Evolutionary conservation across 768 basidiomycete genomes (phyloP).

Genomic region (Serendipita indica): DNA sequence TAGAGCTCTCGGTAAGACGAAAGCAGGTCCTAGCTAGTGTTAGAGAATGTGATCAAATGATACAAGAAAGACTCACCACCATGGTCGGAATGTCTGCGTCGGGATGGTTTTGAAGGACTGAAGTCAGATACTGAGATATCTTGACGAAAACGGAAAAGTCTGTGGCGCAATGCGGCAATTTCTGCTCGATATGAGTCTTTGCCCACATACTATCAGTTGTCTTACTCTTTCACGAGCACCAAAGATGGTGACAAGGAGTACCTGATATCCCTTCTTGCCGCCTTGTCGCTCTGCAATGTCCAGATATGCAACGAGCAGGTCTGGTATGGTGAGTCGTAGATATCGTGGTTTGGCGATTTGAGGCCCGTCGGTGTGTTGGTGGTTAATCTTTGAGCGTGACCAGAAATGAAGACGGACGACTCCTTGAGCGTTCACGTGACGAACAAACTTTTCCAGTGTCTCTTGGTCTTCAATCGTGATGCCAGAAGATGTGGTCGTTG

Average conservation of each 20-base stretch:
- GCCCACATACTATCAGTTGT: neutral
- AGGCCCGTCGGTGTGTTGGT: neutral
- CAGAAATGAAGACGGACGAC: neutral
- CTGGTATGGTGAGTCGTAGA: constrained; percentile 45
- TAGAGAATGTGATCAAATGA: neutral
- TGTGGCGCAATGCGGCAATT: constrained; percentile 53
- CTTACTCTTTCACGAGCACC: constrained; percentile 58
- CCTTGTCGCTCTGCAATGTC: constrained; percentile 23
- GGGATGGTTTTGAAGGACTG: constrained; percentile 41
- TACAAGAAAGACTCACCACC: constrained; percentile 26
- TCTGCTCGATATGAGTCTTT: constrained; percentile 26
- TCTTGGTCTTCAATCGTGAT: neutral
- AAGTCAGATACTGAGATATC: constrained; percentile 51
- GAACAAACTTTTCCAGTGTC: neutral
- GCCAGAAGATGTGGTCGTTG: neutral
- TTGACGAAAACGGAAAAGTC: constrained; percentile 48
- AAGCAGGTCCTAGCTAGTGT: neutral
- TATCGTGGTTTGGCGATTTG: neutral
- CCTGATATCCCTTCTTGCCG: constrained; percentile 14
- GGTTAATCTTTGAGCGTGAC: neutral
- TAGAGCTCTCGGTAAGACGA: neutral
- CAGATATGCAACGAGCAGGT: constrained; percentile 52
- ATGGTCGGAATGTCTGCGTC: constrained; percentile 38
- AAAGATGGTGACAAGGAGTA: constrained; percentile 42
- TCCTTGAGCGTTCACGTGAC: neutral